Evolutionary conservation across 2,329 filamentous ascomycete genomes (phyloP).

Genomic region (Orbilia blumenaviensis): DNA sequence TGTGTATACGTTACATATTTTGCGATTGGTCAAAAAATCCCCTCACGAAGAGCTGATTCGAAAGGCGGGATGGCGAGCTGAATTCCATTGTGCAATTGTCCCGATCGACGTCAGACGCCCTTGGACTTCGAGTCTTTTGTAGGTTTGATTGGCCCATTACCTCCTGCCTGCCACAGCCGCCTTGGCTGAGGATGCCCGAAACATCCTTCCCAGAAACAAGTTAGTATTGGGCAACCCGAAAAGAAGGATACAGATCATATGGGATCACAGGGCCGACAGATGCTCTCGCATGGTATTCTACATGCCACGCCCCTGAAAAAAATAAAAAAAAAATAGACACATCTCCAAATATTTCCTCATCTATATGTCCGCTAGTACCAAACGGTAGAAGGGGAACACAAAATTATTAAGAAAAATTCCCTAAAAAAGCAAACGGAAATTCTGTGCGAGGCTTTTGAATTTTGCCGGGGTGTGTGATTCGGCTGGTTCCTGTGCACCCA

Average conservation of each 20-base stretch:
- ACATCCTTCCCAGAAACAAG: background rate
- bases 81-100: conserved; percentile 18
- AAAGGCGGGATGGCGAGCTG: background rate
- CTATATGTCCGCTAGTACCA: too few relatives aligned
- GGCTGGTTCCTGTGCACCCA: background rate
- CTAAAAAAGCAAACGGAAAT: background rate
- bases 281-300: background rate
- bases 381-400: too few relatives aligned
- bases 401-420: background rate
- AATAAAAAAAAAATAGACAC: background rate
- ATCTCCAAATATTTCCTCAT: too few relatives aligned
- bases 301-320: conserved; percentile 4
- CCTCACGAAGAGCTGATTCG: too few relatives aligned
- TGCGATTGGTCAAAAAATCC: background rate
- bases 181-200: conserved; percentile 3
- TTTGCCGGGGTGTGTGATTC: background rate
- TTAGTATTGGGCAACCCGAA: too few relatives aligned
- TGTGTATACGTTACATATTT: background rate
- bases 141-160: conserved; percentile 17
- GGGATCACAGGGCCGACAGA: conserved; percentile 7
- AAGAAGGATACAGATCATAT: too few relatives aligned
- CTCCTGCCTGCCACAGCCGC: conserved; percentile 14
- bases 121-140: background rate
- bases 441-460: background rate
- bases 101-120: background rate